Evolutionary conservation across 2,329 filamentous ascomycete species (phyloP), one percentile per base, ranked within the genome.

Genomic region (Fonsecaea pedrosoi): DNA sequence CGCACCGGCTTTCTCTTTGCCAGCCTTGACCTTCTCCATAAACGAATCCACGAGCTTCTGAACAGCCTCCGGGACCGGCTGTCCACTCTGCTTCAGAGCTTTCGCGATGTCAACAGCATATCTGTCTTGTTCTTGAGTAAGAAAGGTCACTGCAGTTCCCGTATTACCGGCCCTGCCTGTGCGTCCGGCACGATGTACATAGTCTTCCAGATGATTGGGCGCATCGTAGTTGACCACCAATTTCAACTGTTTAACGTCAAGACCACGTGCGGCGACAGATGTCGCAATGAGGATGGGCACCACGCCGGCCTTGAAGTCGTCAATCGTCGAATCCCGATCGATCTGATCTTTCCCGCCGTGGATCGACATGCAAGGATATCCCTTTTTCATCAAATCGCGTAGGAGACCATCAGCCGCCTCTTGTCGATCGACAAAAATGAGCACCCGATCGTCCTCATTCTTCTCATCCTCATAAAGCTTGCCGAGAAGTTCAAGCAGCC

Each of bases 241-340:
- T 78, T 96, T 97, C 38, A 99, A 84, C 77, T 96, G 92, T 80
- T 97, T 97, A 54, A 99, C 94, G 77, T 99, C 95, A 48, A 99
- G 83, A 68, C 95, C 95, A 78, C 95, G 91, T 59, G 95, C 95
- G 45, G 95, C 95, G 66, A 99, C 92, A 10, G 94, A 97, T 0
- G 95, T 99, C 10, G 95, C 95, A 75, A 98, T 90, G 75, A 99
- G 84, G 64, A 99, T 90, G 0, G 94, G 94, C 56, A 96, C 87
- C 53, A 94, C 87, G 64, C 95, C 95, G 73, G 89, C 91, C 80
- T 96, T 98, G 84, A 97, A 97, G 76, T 97, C 93, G 48, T 90
- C 85, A 73, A 97, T 96, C 13, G 92, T 94, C 65, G 92, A 94
- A 78, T 97, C 93, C 70, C 94, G 90, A 76, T 97, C 94, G 69